Conservation (phyloP, 805 yeast species). For the Starmerella sirachaensis region DNA sequence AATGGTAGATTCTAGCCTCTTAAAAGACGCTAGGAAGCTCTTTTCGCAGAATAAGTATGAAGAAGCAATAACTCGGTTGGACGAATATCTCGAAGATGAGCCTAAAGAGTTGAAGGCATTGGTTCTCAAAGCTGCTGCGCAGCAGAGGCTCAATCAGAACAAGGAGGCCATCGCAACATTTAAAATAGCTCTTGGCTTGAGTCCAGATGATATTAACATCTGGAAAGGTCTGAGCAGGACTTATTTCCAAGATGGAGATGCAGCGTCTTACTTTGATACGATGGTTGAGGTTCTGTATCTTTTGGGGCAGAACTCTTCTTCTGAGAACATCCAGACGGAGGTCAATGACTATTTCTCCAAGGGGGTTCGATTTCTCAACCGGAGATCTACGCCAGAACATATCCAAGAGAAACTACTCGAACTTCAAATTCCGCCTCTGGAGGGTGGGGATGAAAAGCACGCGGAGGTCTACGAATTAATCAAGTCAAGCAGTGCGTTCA, state of each 20-base stretch:
- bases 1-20: conserved; percentile 1
- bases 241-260: conserved; percentile 19
- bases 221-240: conserved; percentile 64
- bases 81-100: conserved; percentile 47
- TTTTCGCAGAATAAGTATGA: conserved; percentile 41
- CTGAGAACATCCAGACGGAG: too few relatives aligned
- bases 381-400: conserved; percentile 23
- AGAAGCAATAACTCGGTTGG: conserved; percentile 44
- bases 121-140: conserved; percentile 56
- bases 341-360: too few relatives aligned
- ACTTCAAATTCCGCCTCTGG: not conserved
- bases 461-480: conserved; percentile 8
- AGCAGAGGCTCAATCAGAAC: conserved; percentile 33
- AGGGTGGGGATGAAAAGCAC: conserved; percentile 12
- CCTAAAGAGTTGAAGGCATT: conserved; percentile 44
- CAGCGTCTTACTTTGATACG: conserved; percentile 18
- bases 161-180: conserved; percentile 39
- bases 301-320: conserved; percentile 14
- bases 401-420: conserved; percentile 12
- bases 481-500: not conserved
- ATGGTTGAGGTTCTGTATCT: conserved; percentile 15
- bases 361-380: too few relatives aligned
- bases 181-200: conserved; percentile 35
- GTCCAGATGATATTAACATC: conserved; percentile 40
- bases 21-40: conserved; percentile 11